Evolutionary conservation across 371 early-diverging fungal species (phyloP).

Genomic region (Haplosporangium sp.): DNA sequence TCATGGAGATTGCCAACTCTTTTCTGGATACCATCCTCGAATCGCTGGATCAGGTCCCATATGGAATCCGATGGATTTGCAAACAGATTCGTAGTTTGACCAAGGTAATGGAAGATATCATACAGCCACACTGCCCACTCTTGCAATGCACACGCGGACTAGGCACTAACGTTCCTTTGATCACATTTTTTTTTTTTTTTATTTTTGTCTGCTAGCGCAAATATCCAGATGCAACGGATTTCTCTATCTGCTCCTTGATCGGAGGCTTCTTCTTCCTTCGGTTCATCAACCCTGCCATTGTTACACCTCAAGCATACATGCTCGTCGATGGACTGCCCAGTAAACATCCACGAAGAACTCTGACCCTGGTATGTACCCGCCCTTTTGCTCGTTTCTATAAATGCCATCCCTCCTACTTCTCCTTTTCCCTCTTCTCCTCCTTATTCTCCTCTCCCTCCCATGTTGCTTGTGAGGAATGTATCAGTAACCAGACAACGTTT

Average conservation of each 20-base stretch:
- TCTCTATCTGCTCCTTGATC: slow-evolving; percentile 91
- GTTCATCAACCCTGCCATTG: slow-evolving; percentile 97
- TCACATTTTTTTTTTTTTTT: not conserved
- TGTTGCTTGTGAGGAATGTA: not conserved
- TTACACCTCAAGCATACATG: slow-evolving; percentile 95
- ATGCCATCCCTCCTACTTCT: not conserved
- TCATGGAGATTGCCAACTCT: slow-evolving; percentile 86
- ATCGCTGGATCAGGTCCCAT: slow-evolving; percentile 87
- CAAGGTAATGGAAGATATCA: slow-evolving; percentile 61
- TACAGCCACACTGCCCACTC: not conserved
- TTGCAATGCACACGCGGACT: not conserved
- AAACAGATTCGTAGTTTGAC: slow-evolving; percentile 95
- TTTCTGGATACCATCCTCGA: slow-evolving; percentile 88
- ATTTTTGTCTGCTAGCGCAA: slow-evolving; percentile 63
- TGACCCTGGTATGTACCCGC: slow-evolving; percentile 79
- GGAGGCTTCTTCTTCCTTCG: slow-evolving; percentile 98
- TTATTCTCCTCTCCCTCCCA: not conserved
- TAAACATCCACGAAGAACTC: slow-evolving; percentile 84
- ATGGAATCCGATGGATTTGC: slow-evolving; percentile 98
- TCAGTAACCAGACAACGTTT: not conserved
- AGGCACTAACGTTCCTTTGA: not conserved
- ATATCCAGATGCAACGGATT: slow-evolving; percentile 90
- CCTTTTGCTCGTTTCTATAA: not conserved
- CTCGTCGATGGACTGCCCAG: slow-evolving; percentile 86
- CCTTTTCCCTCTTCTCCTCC: not conserved